phyloP scores from a whole-genome alignment of 2,329 filamentous ascomycete species.

The Dactylellina sp. region DNA sequence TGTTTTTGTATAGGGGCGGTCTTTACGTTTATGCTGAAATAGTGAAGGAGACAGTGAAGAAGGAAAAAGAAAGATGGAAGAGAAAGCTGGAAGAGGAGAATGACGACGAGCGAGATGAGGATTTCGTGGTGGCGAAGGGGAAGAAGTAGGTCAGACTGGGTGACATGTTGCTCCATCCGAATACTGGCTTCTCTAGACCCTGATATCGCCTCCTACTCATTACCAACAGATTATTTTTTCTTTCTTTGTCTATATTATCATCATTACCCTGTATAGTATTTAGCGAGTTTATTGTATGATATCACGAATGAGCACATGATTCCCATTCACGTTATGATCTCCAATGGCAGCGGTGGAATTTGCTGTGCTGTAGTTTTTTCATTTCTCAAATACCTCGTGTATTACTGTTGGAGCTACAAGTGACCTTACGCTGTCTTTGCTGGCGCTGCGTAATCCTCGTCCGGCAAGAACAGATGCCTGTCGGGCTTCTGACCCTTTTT shows the following conservation, averaged over 20 bases:
- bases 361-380: not conserved
- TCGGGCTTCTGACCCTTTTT: slow-evolving; percentile 84
- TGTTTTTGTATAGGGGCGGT: not conserved
- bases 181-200: not conserved
- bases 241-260: slow-evolving; percentile 6
- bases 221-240: slow-evolving; percentile 8
- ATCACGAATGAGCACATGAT: slow-evolving; percentile 18
- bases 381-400: slow-evolving; percentile 17
- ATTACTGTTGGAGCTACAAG: too few species aligned
- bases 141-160: not conserved
- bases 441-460: slow-evolving; percentile 76
- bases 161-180: not conserved
- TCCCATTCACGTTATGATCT: too few species aligned
- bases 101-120: not conserved
- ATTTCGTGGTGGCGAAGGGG: not conserved
- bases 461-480: slow-evolving; percentile 93
- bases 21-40: too few species aligned
- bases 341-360: too few species aligned
- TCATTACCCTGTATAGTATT: not conserved
- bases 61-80: too few species aligned
- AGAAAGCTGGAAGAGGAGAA: slow-evolving; percentile 2
- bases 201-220: not conserved
- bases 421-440: slow-evolving; percentile 6
- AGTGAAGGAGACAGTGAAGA: too few species aligned
- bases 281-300: slow-evolving; percentile 19